Percentiles rank a stretch among this genome's conserved stretches.
phyloP scores from a whole-genome alignment of 2,329 filamentous ascomycete genomes.

The Pseudopithomyces maydicus region DNA sequence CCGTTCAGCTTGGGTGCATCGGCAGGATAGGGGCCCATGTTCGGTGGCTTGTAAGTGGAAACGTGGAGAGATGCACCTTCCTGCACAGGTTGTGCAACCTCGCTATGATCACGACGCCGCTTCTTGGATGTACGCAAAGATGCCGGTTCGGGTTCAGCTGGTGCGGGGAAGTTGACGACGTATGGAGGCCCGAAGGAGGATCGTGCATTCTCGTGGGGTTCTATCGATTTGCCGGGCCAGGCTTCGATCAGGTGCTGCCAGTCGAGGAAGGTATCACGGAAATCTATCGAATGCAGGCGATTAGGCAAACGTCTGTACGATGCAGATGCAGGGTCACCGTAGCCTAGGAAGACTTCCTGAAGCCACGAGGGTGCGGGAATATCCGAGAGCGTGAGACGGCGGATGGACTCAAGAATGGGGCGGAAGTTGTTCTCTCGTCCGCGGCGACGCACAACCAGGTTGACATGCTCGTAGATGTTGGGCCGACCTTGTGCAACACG shows the following conservation, averaged over 20 bases:
- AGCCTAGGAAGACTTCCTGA: slow-evolving; percentile 96
- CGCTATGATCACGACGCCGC: slow-evolving; percentile 76
- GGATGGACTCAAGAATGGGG: slow-evolving; percentile 88
- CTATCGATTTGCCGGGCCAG: slow-evolving; percentile 83
- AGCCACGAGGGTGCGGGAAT: slow-evolving; percentile 88
- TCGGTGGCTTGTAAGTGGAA: slow-evolving; percentile 86
- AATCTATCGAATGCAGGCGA: slow-evolving; percentile 79
- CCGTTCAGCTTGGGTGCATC: slow-evolving; percentile 82
- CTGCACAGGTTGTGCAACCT: slow-evolving; percentile 64
- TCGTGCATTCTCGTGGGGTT: slow-evolving; percentile 73
- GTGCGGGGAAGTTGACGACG: slow-evolving; percentile 68
- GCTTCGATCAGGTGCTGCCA: slow-evolving; percentile 94
- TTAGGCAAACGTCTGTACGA: slow-evolving; percentile 83
- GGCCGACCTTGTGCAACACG: slow-evolving; percentile 67
- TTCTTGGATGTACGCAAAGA: slow-evolving; percentile 76
- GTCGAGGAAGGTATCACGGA: slow-evolving; percentile 90
- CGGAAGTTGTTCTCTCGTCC: slow-evolving; percentile 97
- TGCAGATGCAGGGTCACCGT: slow-evolving; percentile 88
- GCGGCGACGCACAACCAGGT: slow-evolving; percentile 80
- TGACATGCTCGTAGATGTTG: slow-evolving; percentile 83
- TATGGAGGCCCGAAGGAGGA: slow-evolving; percentile 87
- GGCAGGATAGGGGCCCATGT: slow-evolving; percentile 85
- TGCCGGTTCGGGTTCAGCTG: slow-evolving; percentile 47
- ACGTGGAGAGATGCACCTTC: slow-evolving; percentile 70
- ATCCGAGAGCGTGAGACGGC: slow-evolving; percentile 81